Evolutionary conservation across 2,329 filamentous ascomycete genomes (phyloP), one percentile per base, ranked within the genome.

Genomic region (Furcasterigmium furcatum): DNA sequence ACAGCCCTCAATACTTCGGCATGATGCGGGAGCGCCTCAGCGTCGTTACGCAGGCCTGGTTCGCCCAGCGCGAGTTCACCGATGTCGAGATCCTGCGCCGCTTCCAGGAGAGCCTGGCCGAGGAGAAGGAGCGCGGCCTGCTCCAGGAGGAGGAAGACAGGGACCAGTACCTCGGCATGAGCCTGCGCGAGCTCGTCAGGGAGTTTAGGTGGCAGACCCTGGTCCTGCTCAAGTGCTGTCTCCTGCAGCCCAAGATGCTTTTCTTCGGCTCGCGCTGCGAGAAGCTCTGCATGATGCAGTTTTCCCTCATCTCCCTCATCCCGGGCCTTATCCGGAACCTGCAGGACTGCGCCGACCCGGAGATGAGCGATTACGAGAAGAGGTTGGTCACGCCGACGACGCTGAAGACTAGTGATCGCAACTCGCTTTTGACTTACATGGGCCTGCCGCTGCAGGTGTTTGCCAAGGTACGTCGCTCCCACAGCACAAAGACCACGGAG

Each of bases 181-280:
- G 89, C 52, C 73, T 96, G 53, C 80, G 94, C 46, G 92, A 97
- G 68, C 79, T 99, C 62, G 87, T 99, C 46, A 86, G 92, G 63
- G 89, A 96, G 65, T 99, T 95, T 67, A 91, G 88, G 65, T 90
- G 90, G 76, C 91, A 99, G 75, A 95, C 91, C 1, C 71, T 99
- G 50, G 89, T 97, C 41, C 74, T 99, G 45, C 84, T 99, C 61
- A 99, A 99, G 71, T 95, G 89, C 63, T 86, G 91, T 63, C 72
- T 99, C 51, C 74, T 99, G 51, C 92, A 99, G 65, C 92, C 91
- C 44, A 99, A 97, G 91, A 97, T 97, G 87, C 84, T 99, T 44
- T 97, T 99, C 72, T 99, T 97, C 59, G 91, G 94, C 51, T 91
- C 92, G n/a, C 84, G 91, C 57, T 97, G 94, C 66, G 94, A 99